phyloP scores from a whole-genome alignment of 2,329 filamentous ascomycete genomes.

The Fusarium circinatum region DNA sequence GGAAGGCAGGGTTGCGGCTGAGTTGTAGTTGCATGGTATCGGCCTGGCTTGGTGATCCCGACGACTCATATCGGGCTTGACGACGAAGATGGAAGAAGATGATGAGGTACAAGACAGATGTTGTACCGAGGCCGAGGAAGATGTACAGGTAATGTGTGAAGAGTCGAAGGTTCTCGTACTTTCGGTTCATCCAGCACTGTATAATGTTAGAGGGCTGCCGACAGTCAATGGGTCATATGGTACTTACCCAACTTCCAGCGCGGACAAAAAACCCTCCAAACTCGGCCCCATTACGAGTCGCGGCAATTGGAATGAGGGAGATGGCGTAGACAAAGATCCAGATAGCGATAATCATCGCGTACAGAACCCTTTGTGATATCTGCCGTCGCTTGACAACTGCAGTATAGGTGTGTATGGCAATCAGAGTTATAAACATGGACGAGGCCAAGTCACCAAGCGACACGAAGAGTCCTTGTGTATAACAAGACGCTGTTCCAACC shows the following conservation, averaged over 20 bases:
- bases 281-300: conserved; percentile 54
- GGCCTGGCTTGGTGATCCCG: conserved; percentile 13
- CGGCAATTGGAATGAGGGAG: conserved; percentile 61
- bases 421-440: conserved; percentile 73
- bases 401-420: conserved; percentile 74
- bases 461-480: conserved; percentile 74
- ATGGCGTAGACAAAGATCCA: conserved; percentile 71
- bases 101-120: conserved; percentile 52
- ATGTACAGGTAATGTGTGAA: conserved; percentile 74
- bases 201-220: not conserved
- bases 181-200: conserved; percentile 71
- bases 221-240: accelerated
- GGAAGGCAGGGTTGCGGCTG: conserved; percentile 63
- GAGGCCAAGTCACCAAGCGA: conserved; percentile 73
- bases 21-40: conserved; percentile 30
- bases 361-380: conserved; percentile 62
- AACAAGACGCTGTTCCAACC: conserved; percentile 65
- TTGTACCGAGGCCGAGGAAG: conserved; percentile 55
- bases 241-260: conserved; percentile 69
- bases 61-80: conserved; percentile 25
- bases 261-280: conserved; percentile 67
- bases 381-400: conserved; percentile 67
- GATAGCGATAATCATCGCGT: conserved; percentile 55
- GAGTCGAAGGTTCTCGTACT: conserved; percentile 65
- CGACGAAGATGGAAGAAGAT: conserved; percentile 54